phyloP scores from a whole-genome alignment of 495 filamentous ascomycete genomes.

The Pseudotulostoma volvatum region DNA sequence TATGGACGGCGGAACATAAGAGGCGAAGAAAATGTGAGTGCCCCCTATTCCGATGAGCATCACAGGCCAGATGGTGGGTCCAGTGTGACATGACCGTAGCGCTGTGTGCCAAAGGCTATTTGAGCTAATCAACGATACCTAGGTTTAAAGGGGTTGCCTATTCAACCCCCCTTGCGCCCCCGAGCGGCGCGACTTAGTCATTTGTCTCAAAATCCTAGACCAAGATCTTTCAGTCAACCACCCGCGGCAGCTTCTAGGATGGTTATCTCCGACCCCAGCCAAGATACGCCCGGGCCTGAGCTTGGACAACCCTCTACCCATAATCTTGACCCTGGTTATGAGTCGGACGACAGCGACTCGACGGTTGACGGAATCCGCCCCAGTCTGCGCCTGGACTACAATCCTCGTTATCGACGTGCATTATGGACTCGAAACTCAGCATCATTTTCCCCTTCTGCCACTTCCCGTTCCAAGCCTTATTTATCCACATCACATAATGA shows the following conservation, averaged over 20 bases:
- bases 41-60: slow-evolving; percentile 22
- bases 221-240: slow-evolving; percentile 15
- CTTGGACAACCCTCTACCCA: not conserved
- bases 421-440: slow-evolving; percentile 13
- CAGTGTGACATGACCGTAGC: not conserved
- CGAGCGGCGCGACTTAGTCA: not conserved
- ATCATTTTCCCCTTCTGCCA: slow-evolving; percentile 5
- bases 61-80: slow-evolving; percentile 30
- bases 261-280: slow-evolving; percentile 21
- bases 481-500: slow-evolving; percentile 5
- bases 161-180: slow-evolving; percentile 2
- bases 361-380: slow-evolving; percentile 15
- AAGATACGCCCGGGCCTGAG: slow-evolving; percentile 3
- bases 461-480: slow-evolving; percentile 2
- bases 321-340: slow-evolving; percentile 20
- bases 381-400: slow-evolving; percentile 1
- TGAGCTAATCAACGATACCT: slow-evolving; percentile 3
- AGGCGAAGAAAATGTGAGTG: slow-evolving; percentile 43
- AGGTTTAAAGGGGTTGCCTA: slow-evolving; percentile 14
- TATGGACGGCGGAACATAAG: slow-evolving; percentile 29
- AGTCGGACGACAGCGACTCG: slow-evolving; percentile 28
- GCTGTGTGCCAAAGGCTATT: not conserved
- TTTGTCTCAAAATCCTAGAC: slow-evolving; percentile 4
- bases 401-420: slow-evolving; percentile 13
- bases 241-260: slow-evolving; percentile 16